phyloP scores from a whole-genome alignment of 176 grass and related monocot species.

The Oryza brachyantha region DNA sequence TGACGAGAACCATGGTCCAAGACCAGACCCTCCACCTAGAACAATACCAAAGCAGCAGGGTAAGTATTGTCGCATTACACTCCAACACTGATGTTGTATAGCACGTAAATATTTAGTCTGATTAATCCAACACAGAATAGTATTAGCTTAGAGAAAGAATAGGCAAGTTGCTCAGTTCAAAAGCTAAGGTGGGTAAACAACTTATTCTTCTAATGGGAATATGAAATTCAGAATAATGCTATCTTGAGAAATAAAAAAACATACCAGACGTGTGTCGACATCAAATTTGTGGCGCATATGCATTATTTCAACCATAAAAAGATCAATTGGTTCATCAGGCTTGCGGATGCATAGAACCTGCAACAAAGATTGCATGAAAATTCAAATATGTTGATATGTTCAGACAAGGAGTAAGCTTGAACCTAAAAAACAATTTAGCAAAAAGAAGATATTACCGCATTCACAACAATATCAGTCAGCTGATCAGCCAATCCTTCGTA shows the following conservation, averaged over 20 bases:
- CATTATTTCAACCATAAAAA: slow-evolving; percentile 99
- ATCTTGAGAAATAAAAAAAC: slow-evolving; percentile 13
- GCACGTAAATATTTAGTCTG: background rate
- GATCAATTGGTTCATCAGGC: slow-evolving; percentile 80
- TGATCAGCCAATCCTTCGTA: slow-evolving; percentile 94
- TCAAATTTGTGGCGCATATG: slow-evolving; percentile 99
- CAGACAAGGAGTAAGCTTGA: background rate
- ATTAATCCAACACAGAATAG: background rate
- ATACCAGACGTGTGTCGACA: slow-evolving; percentile 87
- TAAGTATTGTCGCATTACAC: background rate
- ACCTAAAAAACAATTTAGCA: background rate
- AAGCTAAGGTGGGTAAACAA: background rate
- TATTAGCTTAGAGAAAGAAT: background rate
- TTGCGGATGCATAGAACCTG: slow-evolving; percentile 84
- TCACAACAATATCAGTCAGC: slow-evolving; percentile 76
- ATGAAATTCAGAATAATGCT: background rate
- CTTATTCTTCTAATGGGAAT: background rate
- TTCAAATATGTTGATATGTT: background rate
- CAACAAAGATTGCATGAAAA: background rate
- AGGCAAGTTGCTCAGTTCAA: background rate
- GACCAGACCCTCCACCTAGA: slow-evolving; percentile 89
- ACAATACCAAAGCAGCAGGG: background rate
- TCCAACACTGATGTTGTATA: background rate
- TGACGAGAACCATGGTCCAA: slow-evolving; percentile 98
- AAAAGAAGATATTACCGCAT: slow-evolving; percentile 54